A percentile compares a stretch with the other conserved stretches of the same genome.
These are phyloP conservation scores for Dipsacomyces acuminosporus DNA, from an alignment of 371 early-diverging fungal genomes.

Conservation along the genomic window DNA sequence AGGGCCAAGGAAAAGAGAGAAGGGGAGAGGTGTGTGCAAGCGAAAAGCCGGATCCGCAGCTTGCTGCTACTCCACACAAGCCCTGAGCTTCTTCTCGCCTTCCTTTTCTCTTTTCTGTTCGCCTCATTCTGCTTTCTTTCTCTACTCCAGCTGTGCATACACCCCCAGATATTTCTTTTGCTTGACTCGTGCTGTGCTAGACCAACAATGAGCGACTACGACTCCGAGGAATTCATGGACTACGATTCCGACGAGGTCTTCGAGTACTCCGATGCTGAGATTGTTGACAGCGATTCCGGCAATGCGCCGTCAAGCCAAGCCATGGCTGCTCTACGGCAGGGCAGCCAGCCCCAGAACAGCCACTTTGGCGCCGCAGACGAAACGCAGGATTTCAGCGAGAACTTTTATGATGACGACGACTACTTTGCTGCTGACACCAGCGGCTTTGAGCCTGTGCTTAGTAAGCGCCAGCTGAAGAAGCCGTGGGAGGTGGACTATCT, in stretches of 20 bases:
- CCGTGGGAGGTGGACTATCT: conserved; percentile 68
- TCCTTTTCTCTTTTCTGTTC: too few species aligned
- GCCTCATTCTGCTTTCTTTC: too few species aligned
- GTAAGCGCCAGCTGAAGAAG: conserved; percentile 38
- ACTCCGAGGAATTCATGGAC: conserved; percentile 43
- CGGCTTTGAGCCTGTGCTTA: conserved; percentile 28
- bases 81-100: too few species aligned
- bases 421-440: conserved; percentile 39
- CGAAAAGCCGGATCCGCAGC: too few species aligned
- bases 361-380: conserved; percentile 35
- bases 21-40: too few species aligned
- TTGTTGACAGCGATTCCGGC: conserved; percentile 22
- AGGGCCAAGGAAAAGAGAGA: too few species aligned
- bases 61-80: too few species aligned
- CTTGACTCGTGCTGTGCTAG: too few species aligned
- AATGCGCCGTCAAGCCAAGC: conserved; percentile 43
- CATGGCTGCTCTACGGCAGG: conserved; percentile 26
- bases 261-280: conserved; percentile 48
- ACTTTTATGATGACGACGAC: conserved; percentile 47
- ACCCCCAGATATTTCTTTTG: too few species aligned
- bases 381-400: conserved; percentile 4
- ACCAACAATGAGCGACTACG: conserved; percentile 28
- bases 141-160: too few species aligned
- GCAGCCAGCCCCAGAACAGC: conserved; percentile 27
- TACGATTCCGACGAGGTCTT: conserved; percentile 49